Conservation (phyloP, 768 basidiomycete species). For the Auriculariales sp. region DNA sequence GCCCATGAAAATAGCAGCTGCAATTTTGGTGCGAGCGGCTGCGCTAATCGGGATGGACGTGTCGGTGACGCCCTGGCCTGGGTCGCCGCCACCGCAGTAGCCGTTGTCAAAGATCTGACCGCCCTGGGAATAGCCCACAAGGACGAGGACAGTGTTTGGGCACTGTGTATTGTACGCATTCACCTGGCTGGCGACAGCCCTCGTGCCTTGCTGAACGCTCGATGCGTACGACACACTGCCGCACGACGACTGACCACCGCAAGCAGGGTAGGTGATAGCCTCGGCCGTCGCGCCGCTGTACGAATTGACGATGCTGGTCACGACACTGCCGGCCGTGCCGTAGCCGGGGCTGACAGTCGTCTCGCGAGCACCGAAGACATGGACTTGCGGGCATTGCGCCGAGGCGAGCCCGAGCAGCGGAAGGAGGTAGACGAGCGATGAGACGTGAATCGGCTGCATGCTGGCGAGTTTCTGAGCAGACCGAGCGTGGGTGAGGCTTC, state of each 20-base stretch:
- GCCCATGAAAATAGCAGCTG: conserved; percentile 3
- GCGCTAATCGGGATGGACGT: neutral
- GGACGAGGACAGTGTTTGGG: neutral
- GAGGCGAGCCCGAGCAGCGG: neutral
- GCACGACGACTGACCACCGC: conserved; percentile 1
- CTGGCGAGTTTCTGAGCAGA: no score
- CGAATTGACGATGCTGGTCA: neutral
- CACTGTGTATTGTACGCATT: neutral
- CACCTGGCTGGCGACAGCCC: neutral
- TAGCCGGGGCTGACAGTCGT: conserved; percentile 4
- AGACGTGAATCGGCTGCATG: neutral
- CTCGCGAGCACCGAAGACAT: conserved; percentile 6
- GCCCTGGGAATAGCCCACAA: neutral
- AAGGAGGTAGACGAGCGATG: neutral
- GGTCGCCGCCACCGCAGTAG: conserved; percentile 1
- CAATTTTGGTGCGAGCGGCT: neutral
- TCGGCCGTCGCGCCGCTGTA: neutral
- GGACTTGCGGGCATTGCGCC: conserved; percentile 1
- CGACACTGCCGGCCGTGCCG: conserved; percentile 2
- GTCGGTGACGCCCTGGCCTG: conserved; percentile 1
- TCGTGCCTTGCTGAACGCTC: neutral
- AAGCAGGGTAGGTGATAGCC: conserved; percentile 2
- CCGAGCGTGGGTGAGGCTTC: no score
- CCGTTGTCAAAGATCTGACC: conserved; percentile 2
- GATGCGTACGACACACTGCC: neutral